Evolutionary conservation across 768 basidiomycete genomes (phyloP).

Genomic region (Albatrellus ellisii): DNA sequence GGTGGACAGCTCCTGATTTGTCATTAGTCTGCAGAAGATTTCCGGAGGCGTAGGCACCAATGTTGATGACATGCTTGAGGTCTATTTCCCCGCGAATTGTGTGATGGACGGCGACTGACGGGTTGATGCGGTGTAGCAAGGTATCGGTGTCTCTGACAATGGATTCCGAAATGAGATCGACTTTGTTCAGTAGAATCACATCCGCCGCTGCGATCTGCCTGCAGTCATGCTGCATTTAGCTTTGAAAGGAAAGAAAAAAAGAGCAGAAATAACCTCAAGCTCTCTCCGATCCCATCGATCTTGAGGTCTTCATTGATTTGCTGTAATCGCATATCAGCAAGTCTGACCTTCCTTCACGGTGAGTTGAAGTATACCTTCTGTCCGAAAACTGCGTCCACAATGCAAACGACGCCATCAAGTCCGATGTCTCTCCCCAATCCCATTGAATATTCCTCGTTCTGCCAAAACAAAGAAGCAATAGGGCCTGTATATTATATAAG

Average conservation of each 20-base stretch:
- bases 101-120: constrained; percentile 57
- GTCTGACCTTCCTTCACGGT: neutral
- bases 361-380: constrained; percentile 25
- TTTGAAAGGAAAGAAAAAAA: neutral
- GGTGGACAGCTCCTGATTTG: constrained; percentile 8
- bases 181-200: constrained; percentile 86
- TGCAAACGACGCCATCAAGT: constrained; percentile 84
- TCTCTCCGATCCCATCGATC: constrained; percentile 59
- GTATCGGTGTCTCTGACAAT: constrained; percentile 36
- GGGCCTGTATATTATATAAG: constrained; percentile 35
- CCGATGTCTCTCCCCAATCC: constrained; percentile 59
- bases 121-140: constrained; percentile 67
- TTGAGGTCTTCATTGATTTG: constrained; percentile 78
- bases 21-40: constrained; percentile 19
- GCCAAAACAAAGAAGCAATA: constrained; percentile 80
- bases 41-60: constrained; percentile 63
- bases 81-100: constrained; percentile 68
- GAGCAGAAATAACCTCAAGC: constrained; percentile 56
- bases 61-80: constrained; percentile 61
- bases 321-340: constrained; percentile 23
- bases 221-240: neutral
- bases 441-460: constrained; percentile 65
- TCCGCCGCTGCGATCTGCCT: constrained; percentile 94
- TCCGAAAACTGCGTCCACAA: constrained; percentile 84
- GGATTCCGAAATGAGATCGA: constrained; percentile 48